Percentiles rank a stretch among this genome's conserved stretches.
These are phyloP conservation scores for Sarocladium strictum DNA, from an alignment of 2,329 filamentous ascomycete species.

Conservation along the genomic window DNA sequence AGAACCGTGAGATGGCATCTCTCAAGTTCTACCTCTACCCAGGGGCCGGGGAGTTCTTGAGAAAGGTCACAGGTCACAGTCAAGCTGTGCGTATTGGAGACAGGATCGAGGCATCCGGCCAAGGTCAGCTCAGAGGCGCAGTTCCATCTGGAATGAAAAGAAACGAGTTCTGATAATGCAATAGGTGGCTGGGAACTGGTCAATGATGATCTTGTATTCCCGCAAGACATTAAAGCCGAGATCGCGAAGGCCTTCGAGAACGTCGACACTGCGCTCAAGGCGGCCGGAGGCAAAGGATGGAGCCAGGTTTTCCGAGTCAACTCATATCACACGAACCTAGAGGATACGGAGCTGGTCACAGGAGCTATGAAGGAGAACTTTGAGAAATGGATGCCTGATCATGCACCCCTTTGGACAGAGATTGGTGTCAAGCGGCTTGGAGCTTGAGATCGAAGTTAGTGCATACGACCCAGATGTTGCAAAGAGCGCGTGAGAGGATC, in stretches of 20 bases:
- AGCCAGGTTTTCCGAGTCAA: conserved; percentile 45
- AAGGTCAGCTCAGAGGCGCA: conserved; percentile 27
- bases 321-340: conserved; percentile 32
- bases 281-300: conserved; percentile 51
- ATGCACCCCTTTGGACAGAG: conserved; percentile 48
- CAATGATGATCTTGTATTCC: conserved; percentile 18
- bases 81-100: conserved; percentile 44
- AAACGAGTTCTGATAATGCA: too few relatives aligned
- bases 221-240: conserved; percentile 33
- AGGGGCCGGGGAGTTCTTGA: conserved; percentile 20
- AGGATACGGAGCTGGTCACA: conserved; percentile 28
- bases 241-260: conserved; percentile 51
- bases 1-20: conserved; percentile 17
- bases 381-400: conserved; percentile 43
- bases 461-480: conserved; percentile 21
- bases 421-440: conserved; percentile 44
- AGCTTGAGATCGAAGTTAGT: conserved; percentile 49
- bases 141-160: too few relatives aligned
- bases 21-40: conserved; percentile 23
- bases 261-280: conserved; percentile 42
- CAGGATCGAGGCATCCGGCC: conserved; percentile 39
- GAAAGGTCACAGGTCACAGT: conserved; percentile 31
- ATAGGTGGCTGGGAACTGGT: conserved; percentile 27
- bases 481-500: not conserved
- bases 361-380: conserved; percentile 40